phyloP scores from a whole-genome alignment of 2,329 filamentous ascomycete species.

The Pleoardoris graminearum region DNA sequence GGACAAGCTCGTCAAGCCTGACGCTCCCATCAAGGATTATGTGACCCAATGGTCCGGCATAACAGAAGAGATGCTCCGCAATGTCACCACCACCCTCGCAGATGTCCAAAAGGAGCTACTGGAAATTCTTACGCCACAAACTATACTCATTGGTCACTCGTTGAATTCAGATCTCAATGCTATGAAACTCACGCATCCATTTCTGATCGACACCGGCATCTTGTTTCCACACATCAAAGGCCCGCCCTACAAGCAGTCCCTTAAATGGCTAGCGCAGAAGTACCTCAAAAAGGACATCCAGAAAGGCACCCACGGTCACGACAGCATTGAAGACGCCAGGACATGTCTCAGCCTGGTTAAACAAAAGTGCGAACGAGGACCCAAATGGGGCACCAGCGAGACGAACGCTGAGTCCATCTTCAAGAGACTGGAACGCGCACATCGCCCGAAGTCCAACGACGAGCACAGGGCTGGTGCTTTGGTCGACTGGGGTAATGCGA shows the following conservation, averaged over 20 bases:
- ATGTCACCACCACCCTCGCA: conserved; percentile 77
- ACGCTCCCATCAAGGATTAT: conserved; percentile 87
- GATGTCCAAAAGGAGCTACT: conserved; percentile 83
- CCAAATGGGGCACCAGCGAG: conserved; percentile 79
- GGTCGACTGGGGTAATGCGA: conserved; percentile 87
- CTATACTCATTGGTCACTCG: conserved; percentile 79
- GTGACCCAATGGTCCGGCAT: conserved; percentile 89
- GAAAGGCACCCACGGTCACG: conserved; percentile 76
- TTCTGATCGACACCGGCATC: conserved; percentile 88
- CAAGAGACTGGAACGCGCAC: conserved; percentile 66
- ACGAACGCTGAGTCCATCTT: conserved; percentile 86
- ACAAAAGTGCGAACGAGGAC: conserved; percentile 93
- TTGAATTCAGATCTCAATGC: conserved; percentile 83
- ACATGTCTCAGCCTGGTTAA: conserved; percentile 89
- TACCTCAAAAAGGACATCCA: conserved; percentile 89
- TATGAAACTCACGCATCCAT: conserved; percentile 84
- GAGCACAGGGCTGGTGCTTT: conserved; percentile 63
- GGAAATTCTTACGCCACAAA: conserved; percentile 69
- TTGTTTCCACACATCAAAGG: conserved; percentile 90
- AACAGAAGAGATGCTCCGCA: conserved; percentile 78
- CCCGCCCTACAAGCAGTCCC: conserved; percentile 82
- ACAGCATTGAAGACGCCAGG: conserved; percentile 92
- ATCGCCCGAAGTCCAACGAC: conserved; percentile 52
- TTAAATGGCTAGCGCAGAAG: conserved; percentile 87
- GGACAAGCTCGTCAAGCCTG: conserved; percentile 90